phyloP scores from a whole-genome alignment of 2,329 filamentous ascomycete species.

The Fusarium avenaceum region DNA sequence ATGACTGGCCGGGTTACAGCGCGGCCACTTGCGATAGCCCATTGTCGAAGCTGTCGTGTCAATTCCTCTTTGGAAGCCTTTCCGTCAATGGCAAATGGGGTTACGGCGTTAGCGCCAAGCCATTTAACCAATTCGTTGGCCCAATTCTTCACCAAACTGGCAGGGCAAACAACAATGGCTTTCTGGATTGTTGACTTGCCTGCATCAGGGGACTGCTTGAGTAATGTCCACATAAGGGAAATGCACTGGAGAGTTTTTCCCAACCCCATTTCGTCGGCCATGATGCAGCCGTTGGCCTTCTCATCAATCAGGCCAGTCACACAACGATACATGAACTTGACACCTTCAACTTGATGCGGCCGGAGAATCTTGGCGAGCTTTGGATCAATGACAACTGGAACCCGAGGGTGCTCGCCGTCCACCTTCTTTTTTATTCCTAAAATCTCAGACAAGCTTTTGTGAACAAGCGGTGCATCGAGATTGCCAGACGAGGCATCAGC shows the following conservation, averaged over 20 bases:
- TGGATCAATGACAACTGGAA: constrained; percentile 98
- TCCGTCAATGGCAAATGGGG: constrained; percentile 94
- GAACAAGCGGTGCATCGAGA: constrained; percentile 84
- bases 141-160: constrained; percentile 97
- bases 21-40: constrained; percentile 92
- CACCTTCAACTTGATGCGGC: constrained; percentile 97
- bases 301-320: constrained; percentile 96
- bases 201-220: constrained; percentile 96
- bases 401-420: constrained; percentile 82
- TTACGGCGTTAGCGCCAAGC: constrained; percentile 91
- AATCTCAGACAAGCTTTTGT: constrained; percentile 96
- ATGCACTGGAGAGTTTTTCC: constrained; percentile 99
- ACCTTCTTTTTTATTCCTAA: constrained; percentile 93
- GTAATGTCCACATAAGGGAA: constrained; percentile 92
- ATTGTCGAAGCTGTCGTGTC: constrained; percentile 89
- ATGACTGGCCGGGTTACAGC: constrained; percentile 91
- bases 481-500: constrained; percentile 56
- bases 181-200: constrained; percentile 95
- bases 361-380: constrained; percentile 88
- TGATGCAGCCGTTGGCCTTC: constrained; percentile 96
- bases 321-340: constrained; percentile 96
- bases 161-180: constrained; percentile 95
- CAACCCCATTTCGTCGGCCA: constrained; percentile 99
- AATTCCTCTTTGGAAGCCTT: constrained; percentile 96
- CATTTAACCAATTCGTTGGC: constrained; percentile 97